These are phyloP conservation scores for Yamadazyma laniorum DNA, from an alignment of 805 yeast genomes.

Conservation along the genomic window DNA sequence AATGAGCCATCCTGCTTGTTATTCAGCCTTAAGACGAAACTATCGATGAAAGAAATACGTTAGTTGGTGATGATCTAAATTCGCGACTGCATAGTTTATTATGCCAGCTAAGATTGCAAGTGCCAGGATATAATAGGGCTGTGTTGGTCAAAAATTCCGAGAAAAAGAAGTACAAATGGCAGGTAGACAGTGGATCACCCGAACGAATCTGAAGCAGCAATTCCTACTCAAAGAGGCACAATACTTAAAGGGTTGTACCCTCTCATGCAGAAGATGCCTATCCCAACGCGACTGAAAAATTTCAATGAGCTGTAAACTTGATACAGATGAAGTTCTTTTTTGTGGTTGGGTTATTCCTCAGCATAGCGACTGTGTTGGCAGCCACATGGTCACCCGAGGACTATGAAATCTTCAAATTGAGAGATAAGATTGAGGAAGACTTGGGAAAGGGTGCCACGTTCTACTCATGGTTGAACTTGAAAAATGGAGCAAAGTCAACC, in stretches of 20 bases:
- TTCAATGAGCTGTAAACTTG: too few species aligned
- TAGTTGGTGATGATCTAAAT: neutral
- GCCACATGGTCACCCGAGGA: conserved; percentile 62
- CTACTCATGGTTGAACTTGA: conserved; percentile 63
- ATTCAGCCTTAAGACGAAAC: neutral
- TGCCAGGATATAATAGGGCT: too few species aligned
- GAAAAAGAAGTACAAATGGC: too few species aligned
- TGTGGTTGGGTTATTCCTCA: conserved; percentile 3
- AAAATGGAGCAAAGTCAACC: conserved; percentile 45
- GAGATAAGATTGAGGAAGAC: conserved; percentile 60
- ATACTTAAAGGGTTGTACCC: too few species aligned
- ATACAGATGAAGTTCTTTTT: conserved; percentile 6
- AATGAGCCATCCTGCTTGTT: conserved; percentile 23
- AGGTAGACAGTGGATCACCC: too few species aligned
- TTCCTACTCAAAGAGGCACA: too few species aligned
- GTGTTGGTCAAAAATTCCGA: too few species aligned
- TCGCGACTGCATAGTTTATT: conserved; percentile 5
- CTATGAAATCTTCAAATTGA: conserved; percentile 74
- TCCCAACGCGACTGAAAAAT: too few species aligned
- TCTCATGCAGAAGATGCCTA: too few species aligned
- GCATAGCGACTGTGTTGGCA: conserved; percentile 19
- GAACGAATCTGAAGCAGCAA: too few species aligned
- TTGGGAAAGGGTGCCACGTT: conserved; percentile 62
- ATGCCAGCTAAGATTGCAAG: too few species aligned
- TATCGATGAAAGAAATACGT: neutral